Conservation (phyloP, 2,329 filamentous ascomycete species). For the Aureobasidium sp. region DNA sequence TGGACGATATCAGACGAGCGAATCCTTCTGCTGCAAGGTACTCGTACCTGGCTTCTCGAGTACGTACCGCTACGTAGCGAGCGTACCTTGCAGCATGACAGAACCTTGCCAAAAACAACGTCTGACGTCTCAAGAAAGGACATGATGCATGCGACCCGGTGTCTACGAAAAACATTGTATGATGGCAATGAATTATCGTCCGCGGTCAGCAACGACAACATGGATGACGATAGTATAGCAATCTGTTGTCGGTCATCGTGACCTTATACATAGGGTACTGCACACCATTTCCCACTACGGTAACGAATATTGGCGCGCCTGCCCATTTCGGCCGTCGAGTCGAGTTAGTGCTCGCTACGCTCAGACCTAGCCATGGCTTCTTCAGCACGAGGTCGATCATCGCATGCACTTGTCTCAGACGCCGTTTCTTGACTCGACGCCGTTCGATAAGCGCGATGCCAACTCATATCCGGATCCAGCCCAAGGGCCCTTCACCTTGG, state of each 20-base stretch:
- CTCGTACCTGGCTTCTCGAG: not conserved
- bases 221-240: constrained; percentile 8
- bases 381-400: constrained; percentile 8
- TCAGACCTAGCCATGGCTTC: constrained; percentile 1
- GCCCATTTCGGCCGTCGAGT: not conserved
- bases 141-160: not conserved
- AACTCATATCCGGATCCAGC: constrained; percentile 8
- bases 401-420: constrained; percentile 6
- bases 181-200: not conserved
- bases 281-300: not conserved
- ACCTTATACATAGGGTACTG: not conserved
- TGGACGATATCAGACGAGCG: not conserved
- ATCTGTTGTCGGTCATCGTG: not conserved
- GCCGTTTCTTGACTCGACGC: constrained; percentile 9
- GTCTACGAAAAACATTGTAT: not conserved
- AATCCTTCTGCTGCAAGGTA: constrained; percentile 4
- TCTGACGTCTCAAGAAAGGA: not conserved
- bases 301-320: constrained; percentile 1
- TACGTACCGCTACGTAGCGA: constrained; percentile 3
- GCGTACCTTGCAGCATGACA: constrained; percentile 12
- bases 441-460: constrained; percentile 12
- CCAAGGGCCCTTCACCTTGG: not conserved
- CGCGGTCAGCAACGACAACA: not conserved
- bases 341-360: constrained; percentile 6
- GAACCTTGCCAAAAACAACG: not conserved